Base-by-base conservation (phyloP, 805 yeast genomes). In the Clavispora phyllophila region DNA sequence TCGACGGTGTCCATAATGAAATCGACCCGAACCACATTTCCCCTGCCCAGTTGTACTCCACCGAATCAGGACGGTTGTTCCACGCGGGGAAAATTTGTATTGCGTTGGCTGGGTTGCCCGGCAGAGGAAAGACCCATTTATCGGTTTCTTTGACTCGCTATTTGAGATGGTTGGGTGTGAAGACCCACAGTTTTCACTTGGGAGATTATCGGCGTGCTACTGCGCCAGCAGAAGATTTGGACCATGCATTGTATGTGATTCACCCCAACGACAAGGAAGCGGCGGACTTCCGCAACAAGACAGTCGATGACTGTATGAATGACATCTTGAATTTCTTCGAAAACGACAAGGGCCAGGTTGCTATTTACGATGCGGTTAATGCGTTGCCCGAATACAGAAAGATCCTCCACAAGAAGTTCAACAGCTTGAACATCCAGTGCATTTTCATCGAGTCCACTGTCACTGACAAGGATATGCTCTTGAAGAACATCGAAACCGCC, bases 71-170 rank as follows among this genome's bases (percentile, higher is more conserved):
- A 0, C 77, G 88, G 49, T 72, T 93, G 54, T 93, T 87, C 67
- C 98, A 93, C 57, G 98, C 99, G 4, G 99, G 99, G 3, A 86
- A 87, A 55, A 81, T 93, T 35, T 80, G 95, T 54, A 84, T 93
- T 41, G 87, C 85, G 4, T 73, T 93, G 51, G 91, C 87, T 4
- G 99, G 99, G 0, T 72, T 90, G 46, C 98, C 99, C 2, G 98
- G 96, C 1, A 75, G 98, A 37, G 97, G 98, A 2, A 93, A 93
- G 61, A 93, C 99, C 1, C 88, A 89, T 60, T 72, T 91, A 39
- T 84, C 96, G 5, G 97, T 91, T 31, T 83, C 96, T 12, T 73
- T 93, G 49, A 88, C 96, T 4, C 76, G 99, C 45, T 93, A 90
- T 62, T 71, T 95, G 51, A 76, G 97, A 55, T 93, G 99, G 99